phyloP scores from a whole-genome alignment of 192 early-diverging fungal genomes.

The Coemansia sp. region DNA sequence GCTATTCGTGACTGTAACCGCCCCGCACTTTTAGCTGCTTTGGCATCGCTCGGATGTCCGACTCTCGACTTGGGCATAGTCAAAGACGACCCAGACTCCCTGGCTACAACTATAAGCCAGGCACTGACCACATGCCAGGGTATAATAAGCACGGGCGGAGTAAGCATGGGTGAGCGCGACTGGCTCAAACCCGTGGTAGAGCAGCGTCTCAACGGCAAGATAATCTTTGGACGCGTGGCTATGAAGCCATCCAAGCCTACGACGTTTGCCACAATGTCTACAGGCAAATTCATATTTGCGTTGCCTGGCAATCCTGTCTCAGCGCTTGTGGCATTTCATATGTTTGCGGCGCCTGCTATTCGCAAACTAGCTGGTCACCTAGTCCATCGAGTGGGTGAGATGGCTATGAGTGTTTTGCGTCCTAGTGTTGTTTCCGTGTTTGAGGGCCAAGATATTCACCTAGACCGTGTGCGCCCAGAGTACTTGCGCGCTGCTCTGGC shows the following conservation, averaged over 20 bases:
- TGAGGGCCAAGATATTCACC: slow-evolving; percentile 60
- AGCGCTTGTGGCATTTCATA: slow-evolving; percentile 80
- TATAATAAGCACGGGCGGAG: slow-evolving; percentile 89
- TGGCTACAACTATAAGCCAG: slow-evolving; percentile 54
- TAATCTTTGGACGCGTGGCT: slow-evolving; percentile 87
- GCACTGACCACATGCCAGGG: slow-evolving; percentile 68
- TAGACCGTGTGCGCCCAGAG: slow-evolving; percentile 44
- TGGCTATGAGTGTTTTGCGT: slow-evolving; percentile 56
- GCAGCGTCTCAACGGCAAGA: slow-evolving; percentile 68
- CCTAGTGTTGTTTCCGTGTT: slow-evolving; percentile 68
- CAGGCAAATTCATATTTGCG: slow-evolving; percentile 67
- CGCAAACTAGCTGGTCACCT: slow-evolving; percentile 74
- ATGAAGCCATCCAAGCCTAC: slow-evolving; percentile 98
- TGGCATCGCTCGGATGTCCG: slow-evolving; percentile 64
- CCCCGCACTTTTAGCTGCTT: slow-evolving; percentile 69
- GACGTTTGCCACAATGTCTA: slow-evolving; percentile 80
- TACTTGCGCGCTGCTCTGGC: slow-evolving; percentile 29
- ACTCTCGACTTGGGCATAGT: slow-evolving; percentile 75
- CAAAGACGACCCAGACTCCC: slow-evolving; percentile 62
- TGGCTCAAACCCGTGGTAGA: slow-evolving; percentile 86
- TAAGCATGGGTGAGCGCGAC: slow-evolving; percentile 98
- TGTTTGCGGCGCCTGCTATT: slow-evolving; percentile 87
- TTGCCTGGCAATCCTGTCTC: slow-evolving; percentile 97
- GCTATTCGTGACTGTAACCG: slow-evolving; percentile 86
- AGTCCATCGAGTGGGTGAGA: neutral